Base-by-base conservation (phyloP, 1,284 basidiomycete genomes). In the Apiotrichum sp. region DNA sequence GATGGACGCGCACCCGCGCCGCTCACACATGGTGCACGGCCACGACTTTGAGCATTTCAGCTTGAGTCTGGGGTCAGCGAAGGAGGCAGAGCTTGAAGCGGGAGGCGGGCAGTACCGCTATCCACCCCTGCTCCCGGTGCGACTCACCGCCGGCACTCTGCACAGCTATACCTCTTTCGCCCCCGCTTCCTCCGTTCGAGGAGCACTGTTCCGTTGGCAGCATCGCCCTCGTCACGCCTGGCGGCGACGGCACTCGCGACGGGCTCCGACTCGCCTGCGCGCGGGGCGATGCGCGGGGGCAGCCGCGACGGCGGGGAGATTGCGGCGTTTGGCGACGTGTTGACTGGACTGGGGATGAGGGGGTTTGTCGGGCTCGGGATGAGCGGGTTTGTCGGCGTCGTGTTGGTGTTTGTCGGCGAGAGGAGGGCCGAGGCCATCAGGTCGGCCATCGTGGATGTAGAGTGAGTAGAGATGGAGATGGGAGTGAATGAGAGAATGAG, bases 1-100 rank as follows among this genome's bases (percentile, higher is more conserved):
- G 16, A 61, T 56, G 10, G 50, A 29, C 10, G 46, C 50, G 22
- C 55, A 56, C 7, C 55, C 55, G 22, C 55, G 34, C 14, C 55
- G 50, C 50, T 56, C 55, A 47, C 59, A 61, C 42, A 50, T 53
- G n/a, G 59, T 61, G 42, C 59, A 61, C 33, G 59, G 59, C 59
- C 59, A 61, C 10, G 51, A 32, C 22, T 57, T 53, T 16, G 59
- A 61, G 54, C 59, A 61, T 31, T 56, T 55, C 34, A 61, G 56
- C 41, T 61, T 61, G 52, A 61, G 59, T 5, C 59, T 61, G 13
- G 8, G 22, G 13, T 13, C 36, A 38, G 7, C 36, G 13, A 13
- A 38, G 13, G 36, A 38, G 36, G 7, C 7, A 38, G 22, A 22
- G 22, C 22, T 50, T 41, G 31, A 42, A 33, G 22, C 46, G 35